Evolutionary conservation across 176 grass and related monocot genomes (phyloP).

Genomic region (Musa schizocarpa): DNA sequence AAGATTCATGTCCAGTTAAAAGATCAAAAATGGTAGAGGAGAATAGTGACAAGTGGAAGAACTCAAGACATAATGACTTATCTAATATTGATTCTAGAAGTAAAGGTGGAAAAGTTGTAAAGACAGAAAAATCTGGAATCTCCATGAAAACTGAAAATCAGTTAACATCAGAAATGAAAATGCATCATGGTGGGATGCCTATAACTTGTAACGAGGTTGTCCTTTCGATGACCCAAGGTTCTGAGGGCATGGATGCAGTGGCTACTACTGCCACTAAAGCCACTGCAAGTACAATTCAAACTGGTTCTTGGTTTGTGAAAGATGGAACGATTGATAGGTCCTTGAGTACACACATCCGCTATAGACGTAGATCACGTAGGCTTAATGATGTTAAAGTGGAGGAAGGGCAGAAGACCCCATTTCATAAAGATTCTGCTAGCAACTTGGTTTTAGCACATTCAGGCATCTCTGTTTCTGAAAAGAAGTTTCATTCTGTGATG

Average conservation of each 20-base stretch:
- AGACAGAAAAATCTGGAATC: conserved; percentile 27
- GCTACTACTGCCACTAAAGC: conserved; percentile 18
- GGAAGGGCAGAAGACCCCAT: conserved; percentile 56
- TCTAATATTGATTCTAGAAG: conserved; percentile 12
- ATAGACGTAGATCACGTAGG: conserved; percentile 51
- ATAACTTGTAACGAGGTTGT: conserved; percentile 22
- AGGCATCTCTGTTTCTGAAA: conserved; percentile 14
- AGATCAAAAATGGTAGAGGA: conserved; percentile 31
- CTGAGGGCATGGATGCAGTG: conserved; percentile 23
- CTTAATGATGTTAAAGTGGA: conserved; percentile 49
- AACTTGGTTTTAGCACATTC: conserved; percentile 31
- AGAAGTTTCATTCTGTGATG: conserved; percentile 31
- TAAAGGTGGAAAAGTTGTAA: conserved; percentile 27
- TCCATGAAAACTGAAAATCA: conserved; percentile 22
- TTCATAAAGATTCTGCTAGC: conserved; percentile 43
- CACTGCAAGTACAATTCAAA: conserved; percentile 32
- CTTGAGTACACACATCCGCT: conserved; percentile 17
- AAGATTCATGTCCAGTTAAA: conserved; percentile 39
- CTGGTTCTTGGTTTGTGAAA: conserved; percentile 29
- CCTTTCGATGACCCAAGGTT: conserved; percentile 25
- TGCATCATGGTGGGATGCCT: conserved; percentile 12
- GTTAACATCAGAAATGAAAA: conserved; percentile 15
- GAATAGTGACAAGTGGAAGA: conserved; percentile 29
- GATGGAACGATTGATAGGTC: conserved; percentile 30
- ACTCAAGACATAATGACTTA: conserved; percentile 16